Evolutionary conservation across 1,284 basidiomycete genomes (phyloP).

Genomic region (Tilletiaria anomala): DNA sequence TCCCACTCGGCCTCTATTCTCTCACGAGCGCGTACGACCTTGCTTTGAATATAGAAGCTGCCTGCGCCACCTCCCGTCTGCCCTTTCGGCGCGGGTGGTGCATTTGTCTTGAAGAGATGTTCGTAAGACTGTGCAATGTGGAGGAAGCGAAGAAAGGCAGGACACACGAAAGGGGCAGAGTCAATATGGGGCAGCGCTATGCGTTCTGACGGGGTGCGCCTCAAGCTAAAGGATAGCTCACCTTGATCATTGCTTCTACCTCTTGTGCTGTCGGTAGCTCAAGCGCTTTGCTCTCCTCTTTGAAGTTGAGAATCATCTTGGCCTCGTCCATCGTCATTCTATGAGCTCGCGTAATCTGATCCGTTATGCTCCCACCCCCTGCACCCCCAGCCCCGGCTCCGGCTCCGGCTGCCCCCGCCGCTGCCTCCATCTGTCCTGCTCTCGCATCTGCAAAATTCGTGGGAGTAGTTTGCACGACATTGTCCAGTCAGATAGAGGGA

Average conservation of each 20-base stretch:
- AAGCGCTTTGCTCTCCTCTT: slow-evolving; percentile 42
- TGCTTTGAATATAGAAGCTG: slow-evolving; percentile 71
- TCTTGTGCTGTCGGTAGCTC: neutral
- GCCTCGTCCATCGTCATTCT: slow-evolving; percentile 95
- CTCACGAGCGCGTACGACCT: slow-evolving; percentile 83
- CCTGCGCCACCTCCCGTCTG: slow-evolving; percentile 31
- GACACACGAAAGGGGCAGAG: too few relatives aligned
- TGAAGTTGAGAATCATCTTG: slow-evolving; percentile 78
- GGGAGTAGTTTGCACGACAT: too few relatives aligned
- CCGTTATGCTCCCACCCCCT: slow-evolving; percentile 26
- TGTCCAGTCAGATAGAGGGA: too few relatives aligned
- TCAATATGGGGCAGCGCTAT: too few relatives aligned
- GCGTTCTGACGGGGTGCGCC: too few relatives aligned
- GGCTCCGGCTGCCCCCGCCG: slow-evolving; percentile 49
- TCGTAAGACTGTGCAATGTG: too few relatives aligned
- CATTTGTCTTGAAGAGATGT: slow-evolving; percentile 74
- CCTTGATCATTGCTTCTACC: neutral
- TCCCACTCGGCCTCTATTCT: slow-evolving; percentile 71
- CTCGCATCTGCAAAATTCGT: too few relatives aligned
- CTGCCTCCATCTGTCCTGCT: slow-evolving; percentile 61
- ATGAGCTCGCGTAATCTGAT: slow-evolving; percentile 51
- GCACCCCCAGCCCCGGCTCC: slow-evolving; percentile 33
- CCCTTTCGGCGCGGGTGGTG: slow-evolving; percentile 41
- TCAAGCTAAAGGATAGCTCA: too few relatives aligned
- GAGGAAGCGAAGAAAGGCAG: too few relatives aligned